phyloP scores from a whole-genome alignment of 805 yeast genomes.

The Diddensiella santjacobensis region DNA sequence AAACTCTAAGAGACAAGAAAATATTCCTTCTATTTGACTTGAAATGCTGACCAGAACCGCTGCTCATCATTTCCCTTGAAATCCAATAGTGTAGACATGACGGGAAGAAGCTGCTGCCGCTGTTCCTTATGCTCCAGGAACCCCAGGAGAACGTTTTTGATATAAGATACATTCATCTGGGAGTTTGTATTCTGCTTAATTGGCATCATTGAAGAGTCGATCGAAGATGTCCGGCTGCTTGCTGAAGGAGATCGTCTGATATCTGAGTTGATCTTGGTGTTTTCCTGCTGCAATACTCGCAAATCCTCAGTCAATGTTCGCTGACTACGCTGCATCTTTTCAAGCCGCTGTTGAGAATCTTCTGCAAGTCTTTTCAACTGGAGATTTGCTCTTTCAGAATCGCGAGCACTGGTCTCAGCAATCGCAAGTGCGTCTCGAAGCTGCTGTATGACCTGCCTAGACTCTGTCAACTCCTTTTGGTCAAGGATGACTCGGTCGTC shows the following conservation, averaged over 20 bases:
- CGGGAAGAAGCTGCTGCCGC: conserved; percentile 79
- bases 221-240: background rate
- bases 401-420: conserved; percentile 29
- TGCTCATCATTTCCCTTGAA: conserved; percentile 69
- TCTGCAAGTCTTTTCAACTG: conserved; percentile 34
- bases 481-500: conserved; percentile 23
- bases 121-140: conserved; percentile 92
- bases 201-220: background rate
- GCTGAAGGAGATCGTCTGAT: conserved; percentile 3
- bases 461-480: conserved; percentile 31
- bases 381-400: conserved; percentile 30
- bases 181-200: conserved; percentile 13
- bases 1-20: background rate
- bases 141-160: conserved; percentile 86
- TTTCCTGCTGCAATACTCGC: conserved; percentile 28
- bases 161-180: conserved; percentile 61
- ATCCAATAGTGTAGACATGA: conserved; percentile 68
- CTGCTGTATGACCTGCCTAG: conserved; percentile 18
- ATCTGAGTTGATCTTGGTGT: conserved; percentile 17
- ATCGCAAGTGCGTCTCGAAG: conserved; percentile 24
- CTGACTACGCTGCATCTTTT: conserved; percentile 35
- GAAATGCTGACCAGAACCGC: conserved; percentile 54
- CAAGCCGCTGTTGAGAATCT: conserved; percentile 35
- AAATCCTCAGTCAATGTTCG: conserved; percentile 33
- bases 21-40: background rate